phyloP scores from a whole-genome alignment of 108 stramenopile species.

The Conticribra weissflogii region DNA sequence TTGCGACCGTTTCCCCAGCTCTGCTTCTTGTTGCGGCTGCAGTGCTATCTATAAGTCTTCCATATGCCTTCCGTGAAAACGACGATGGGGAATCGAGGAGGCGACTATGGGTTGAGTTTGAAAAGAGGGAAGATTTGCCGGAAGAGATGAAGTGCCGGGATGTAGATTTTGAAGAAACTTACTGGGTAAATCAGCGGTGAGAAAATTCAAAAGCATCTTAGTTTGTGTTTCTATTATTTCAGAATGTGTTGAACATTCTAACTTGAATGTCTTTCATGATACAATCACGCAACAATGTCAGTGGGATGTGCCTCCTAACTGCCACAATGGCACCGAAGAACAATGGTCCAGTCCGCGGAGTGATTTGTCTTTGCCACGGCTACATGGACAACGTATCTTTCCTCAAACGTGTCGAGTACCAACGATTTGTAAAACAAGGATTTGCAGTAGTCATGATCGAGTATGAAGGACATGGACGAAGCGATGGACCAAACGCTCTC shows the following conservation, averaged over 20 bases:
- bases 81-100: slow-evolving; percentile 57
- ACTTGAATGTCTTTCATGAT: no score
- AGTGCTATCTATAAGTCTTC: slow-evolving; percentile 9
- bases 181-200: slow-evolving; percentile 57
- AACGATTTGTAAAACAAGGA: slow-evolving; percentile 49
- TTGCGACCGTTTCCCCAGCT: slow-evolving; percentile 22
- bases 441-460: slow-evolving; percentile 71
- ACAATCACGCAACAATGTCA: slow-evolving; percentile 4
- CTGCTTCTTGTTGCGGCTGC: slow-evolving; percentile 16
- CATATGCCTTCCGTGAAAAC: slow-evolving; percentile 56
- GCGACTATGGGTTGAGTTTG: slow-evolving; percentile 56
- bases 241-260: no score
- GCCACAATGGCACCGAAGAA: slow-evolving; percentile 59
- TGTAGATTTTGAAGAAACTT: slow-evolving; percentile 48
- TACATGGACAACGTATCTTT: slow-evolving; percentile 68
- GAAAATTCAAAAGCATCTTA: slow-evolving; percentile 13
- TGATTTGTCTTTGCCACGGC: slow-evolving; percentile 69
- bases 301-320: slow-evolving; percentile 58
- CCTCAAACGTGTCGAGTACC: slow-evolving; percentile 53
- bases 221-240: background rate
- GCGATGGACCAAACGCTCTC: slow-evolving; percentile 56
- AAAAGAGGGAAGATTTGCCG: slow-evolving; percentile 50
- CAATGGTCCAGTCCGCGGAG: slow-evolving; percentile 50
- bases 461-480: slow-evolving; percentile 75
- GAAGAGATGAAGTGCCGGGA: slow-evolving; percentile 46